Evolutionary conservation across 805 yeast genomes (phyloP).

Genomic region (Metschnikowia koreensis): DNA sequence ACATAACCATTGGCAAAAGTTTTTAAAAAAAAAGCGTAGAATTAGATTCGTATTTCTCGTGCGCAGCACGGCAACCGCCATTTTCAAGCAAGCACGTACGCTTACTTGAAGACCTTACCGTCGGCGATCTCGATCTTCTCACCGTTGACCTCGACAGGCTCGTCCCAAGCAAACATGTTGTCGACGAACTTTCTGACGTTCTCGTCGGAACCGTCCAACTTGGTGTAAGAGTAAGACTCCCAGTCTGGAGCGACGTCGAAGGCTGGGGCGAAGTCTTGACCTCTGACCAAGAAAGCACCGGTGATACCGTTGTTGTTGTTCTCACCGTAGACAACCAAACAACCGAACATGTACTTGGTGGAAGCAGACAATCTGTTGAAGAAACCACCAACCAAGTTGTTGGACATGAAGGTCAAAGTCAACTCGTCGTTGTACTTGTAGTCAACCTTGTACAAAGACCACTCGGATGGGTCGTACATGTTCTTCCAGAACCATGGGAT

Average conservation of each 20-base stretch:
- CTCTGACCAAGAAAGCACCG: slow-evolving; percentile 94
- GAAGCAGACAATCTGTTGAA: slow-evolving; percentile 92
- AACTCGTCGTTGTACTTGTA: slow-evolving; percentile 98
- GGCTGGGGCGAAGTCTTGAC: slow-evolving; percentile 87
- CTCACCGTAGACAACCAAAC: slow-evolving; percentile 94
- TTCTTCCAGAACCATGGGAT: slow-evolving; percentile 97
- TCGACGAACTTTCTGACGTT: slow-evolving; percentile 78
- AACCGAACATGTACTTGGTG: slow-evolving; percentile 91
- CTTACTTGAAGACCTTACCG: slow-evolving; percentile 94
- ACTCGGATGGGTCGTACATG: slow-evolving; percentile 86
- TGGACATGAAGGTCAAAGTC: slow-evolving; percentile 96
- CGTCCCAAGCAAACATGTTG: slow-evolving; percentile 98
- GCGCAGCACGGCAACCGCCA: not conserved
- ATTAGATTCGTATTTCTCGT: slow-evolving; percentile 2
- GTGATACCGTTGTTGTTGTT: slow-evolving; percentile 97
- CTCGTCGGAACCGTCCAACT: slow-evolving; percentile 75
- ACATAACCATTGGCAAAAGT: not conserved
- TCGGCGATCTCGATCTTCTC: slow-evolving; percentile 85
- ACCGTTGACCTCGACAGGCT: slow-evolving; percentile 81
- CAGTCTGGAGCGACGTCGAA: slow-evolving; percentile 99
- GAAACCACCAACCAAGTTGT: slow-evolving; percentile 97
- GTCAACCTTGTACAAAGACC: slow-evolving; percentile 92
- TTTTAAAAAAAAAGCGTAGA: not conserved
- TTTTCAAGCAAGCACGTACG: not conserved
- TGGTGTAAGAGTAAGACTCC: slow-evolving; percentile 86